phyloP scores from a whole-genome alignment of 805 yeast species.

The Candida wancherniae region DNA sequence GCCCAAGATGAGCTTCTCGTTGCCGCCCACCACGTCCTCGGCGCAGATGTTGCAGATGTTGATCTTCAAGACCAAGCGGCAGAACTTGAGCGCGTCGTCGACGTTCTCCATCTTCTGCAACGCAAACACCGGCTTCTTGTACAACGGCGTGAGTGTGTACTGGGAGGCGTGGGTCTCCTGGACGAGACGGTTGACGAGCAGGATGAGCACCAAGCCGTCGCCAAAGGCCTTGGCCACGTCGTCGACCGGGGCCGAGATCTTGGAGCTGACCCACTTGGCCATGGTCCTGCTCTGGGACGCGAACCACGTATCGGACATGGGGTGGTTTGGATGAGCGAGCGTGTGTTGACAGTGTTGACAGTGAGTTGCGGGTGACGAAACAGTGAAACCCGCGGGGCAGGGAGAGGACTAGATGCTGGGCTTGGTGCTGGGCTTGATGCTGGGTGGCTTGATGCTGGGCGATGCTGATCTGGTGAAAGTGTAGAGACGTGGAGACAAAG shows the following conservation, averaged over 20 bases:
- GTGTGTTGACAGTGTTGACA: too few species aligned
- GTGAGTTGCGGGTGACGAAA: too few species aligned
- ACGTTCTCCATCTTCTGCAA: slow-evolving; percentile 47
- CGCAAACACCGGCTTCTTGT: slow-evolving; percentile 35
- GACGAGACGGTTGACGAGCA: slow-evolving; percentile 31
- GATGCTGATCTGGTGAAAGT: too few species aligned
- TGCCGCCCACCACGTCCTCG: slow-evolving; percentile 47
- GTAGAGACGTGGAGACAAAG: too few species aligned
- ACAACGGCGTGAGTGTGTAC: slow-evolving; percentile 28
- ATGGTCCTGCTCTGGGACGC: slow-evolving; percentile 44
- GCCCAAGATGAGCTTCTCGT: slow-evolving; percentile 44
- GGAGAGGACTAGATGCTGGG: too few species aligned
- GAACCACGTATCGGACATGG: slow-evolving; percentile 32
- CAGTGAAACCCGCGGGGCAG: too few species aligned
- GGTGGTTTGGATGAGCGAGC: neutral
- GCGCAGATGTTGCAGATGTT: slow-evolving; percentile 43
- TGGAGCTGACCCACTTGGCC: slow-evolving; percentile 45
- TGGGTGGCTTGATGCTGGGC: too few species aligned
- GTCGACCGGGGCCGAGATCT: slow-evolving; percentile 22
- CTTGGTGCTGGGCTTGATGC: too few species aligned
- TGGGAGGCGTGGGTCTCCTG: slow-evolving; percentile 15
- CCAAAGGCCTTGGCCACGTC: slow-evolving; percentile 30
- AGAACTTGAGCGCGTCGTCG: slow-evolving; percentile 37
- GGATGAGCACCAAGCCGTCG: slow-evolving; percentile 37
- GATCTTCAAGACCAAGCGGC: slow-evolving; percentile 35